Evolutionary conservation across 2,329 filamentous ascomycete species (phyloP).

Genomic region (Paecilomyces variotii): DNA sequence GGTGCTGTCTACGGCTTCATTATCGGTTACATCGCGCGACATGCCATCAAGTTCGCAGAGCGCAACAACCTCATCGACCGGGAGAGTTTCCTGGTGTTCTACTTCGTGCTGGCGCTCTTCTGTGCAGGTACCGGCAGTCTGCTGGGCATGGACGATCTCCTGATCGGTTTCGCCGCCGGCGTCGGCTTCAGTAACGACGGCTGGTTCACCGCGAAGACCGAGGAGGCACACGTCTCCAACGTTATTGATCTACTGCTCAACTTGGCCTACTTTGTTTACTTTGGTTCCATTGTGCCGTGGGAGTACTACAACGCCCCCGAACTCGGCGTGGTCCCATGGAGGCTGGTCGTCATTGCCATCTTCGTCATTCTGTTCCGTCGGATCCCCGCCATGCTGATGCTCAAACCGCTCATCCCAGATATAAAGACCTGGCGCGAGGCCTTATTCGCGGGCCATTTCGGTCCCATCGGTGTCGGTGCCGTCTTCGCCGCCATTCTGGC

Average conservation of each 20-base stretch:
- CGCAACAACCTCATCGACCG: conserved; percentile 79
- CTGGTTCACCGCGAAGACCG: conserved; percentile 97
- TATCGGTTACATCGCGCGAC: conserved; percentile 82
- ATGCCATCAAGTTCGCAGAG: conserved; percentile 83
- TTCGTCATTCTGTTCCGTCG: conserved; percentile 93
- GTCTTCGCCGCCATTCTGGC: conserved; percentile 93
- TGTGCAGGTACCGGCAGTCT: conserved; percentile 90
- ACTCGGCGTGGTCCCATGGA: conserved; percentile 76
- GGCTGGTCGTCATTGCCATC: conserved; percentile 84
- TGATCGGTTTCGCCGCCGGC: conserved; percentile 89
- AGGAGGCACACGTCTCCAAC: conserved; percentile 97
- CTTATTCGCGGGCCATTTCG: conserved; percentile 93
- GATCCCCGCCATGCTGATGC: conserved; percentile 83
- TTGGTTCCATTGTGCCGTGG: conserved; percentile 97
- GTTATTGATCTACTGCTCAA: conserved; percentile 97
- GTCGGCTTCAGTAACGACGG: conserved; percentile 99
- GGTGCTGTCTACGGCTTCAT: conserved; percentile 81
- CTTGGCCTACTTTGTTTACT: conserved; percentile 95
- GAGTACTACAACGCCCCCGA: conserved; percentile 70
- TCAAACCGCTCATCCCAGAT: conserved; percentile 92
- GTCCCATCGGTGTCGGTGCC: conserved; percentile 92
- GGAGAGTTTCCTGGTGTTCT: conserved; percentile 97
- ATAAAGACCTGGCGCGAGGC: conserved; percentile 98
- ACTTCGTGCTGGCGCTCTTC: conserved; percentile 93
- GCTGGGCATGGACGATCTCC: conserved; percentile 82